Evolutionary conservation across 768 basidiomycete species (phyloP).

Genomic region (Butyriboletus loyo): DNA sequence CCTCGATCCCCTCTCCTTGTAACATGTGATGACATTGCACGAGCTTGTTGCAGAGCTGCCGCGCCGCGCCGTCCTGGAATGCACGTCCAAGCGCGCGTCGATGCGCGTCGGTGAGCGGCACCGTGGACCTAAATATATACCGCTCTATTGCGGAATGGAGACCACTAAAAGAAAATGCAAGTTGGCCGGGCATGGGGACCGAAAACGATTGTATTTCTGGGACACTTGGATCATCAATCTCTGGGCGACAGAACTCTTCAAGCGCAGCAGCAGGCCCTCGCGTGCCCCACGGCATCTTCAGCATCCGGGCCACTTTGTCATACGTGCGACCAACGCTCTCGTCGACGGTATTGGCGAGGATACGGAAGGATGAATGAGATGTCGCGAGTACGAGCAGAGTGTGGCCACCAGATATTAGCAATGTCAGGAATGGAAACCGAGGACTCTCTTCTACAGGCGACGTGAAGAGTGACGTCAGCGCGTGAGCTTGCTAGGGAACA

Average conservation of each 20-base stretch:
- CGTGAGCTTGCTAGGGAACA: conserved; percentile 79
- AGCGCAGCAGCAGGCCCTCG: conserved; percentile 78
- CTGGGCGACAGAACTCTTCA: conserved; percentile 59
- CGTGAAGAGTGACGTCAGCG: conserved; percentile 77
- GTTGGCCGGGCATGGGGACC: conserved; percentile 47
- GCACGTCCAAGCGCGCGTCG: conserved; percentile 54
- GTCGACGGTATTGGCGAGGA: conserved; percentile 73
- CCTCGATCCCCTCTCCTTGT: conserved; percentile 43
- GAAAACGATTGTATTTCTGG: conserved; percentile 41
- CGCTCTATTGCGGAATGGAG: conserved; percentile 71
- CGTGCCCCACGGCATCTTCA: conserved; percentile 61
- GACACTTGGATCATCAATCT: conserved; percentile 16
- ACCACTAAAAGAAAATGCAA: conserved; percentile 78
- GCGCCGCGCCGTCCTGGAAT: conserved; percentile 71
- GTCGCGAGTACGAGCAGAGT: conserved; percentile 79
- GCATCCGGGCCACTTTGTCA: conserved; percentile 76
- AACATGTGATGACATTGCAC: conserved; percentile 32
- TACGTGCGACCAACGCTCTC: conserved; percentile 75
- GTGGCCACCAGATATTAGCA: conserved; percentile 93
- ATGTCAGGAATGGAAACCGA: conserved; percentile 80
- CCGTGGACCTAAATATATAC: conserved; percentile 43
- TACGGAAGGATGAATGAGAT: conserved; percentile 54
- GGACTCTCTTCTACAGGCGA: conserved; percentile 41
- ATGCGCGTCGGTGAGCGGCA: conserved; percentile 21
- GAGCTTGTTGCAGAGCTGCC: conserved; percentile 76